phyloP scores from a whole-genome alignment of 495 filamentous ascomycete species.

The Cryomyces antarcticus region DNA sequence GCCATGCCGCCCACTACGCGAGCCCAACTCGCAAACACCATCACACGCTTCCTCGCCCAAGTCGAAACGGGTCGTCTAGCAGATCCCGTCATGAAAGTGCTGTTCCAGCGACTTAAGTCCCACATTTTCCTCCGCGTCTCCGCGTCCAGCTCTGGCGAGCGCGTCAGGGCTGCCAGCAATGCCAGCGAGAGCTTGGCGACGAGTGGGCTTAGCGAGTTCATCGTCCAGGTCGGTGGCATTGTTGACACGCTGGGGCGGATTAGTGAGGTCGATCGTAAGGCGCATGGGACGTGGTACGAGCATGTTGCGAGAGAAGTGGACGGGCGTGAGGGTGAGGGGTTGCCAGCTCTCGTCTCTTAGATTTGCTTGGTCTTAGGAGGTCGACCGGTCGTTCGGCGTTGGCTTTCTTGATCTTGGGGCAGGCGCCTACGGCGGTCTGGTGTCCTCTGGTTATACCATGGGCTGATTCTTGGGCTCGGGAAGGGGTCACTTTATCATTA shows the following conservation, averaged over 20 bases:
- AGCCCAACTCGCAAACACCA: constrained; percentile 31
- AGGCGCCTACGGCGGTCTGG: too few species aligned
- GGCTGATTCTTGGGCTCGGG: too few species aligned
- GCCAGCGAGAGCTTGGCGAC: constrained; percentile 66
- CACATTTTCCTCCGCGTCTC: constrained; percentile 62
- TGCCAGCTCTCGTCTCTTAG: too few species aligned
- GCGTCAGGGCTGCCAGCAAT: constrained; percentile 57
- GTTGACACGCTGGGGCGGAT: constrained; percentile 62
- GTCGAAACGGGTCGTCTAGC: constrained; percentile 25
- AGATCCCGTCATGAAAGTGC: constrained; percentile 64
- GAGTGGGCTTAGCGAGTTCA: constrained; percentile 73
- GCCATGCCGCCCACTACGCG: constrained; percentile 55
- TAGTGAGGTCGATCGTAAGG: constrained; percentile 55
- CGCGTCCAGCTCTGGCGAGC: constrained; percentile 58
- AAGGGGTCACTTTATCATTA: too few species aligned
- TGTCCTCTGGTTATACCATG: too few species aligned
- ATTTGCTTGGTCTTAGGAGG: too few species aligned
- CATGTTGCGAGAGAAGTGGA: constrained; percentile 26
- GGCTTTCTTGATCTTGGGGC: too few species aligned
- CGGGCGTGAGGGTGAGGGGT: background rate
- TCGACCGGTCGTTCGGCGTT: too few species aligned
- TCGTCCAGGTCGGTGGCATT: constrained; percentile 60
- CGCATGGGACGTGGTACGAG: constrained; percentile 70
- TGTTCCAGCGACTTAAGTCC: constrained; percentile 50
- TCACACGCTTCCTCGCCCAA: constrained; percentile 33